These are phyloP conservation scores for Curvularia hawaiiensis DNA, from an alignment of 2,329 filamentous ascomycete species.

Conservation along the genomic window DNA sequence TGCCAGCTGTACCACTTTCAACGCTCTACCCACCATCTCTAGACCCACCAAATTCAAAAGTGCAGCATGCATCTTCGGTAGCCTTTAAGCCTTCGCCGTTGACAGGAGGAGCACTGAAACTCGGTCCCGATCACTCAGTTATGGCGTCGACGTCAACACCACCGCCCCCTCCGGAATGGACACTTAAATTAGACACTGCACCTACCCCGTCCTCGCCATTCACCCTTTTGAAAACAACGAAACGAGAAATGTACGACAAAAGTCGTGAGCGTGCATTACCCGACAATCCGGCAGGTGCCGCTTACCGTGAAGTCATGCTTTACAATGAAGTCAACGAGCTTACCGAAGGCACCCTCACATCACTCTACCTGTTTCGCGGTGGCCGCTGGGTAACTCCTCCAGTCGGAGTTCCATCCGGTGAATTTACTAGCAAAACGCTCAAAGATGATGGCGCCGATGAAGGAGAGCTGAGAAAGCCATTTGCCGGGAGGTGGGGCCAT, in stretches of 20 bases:
- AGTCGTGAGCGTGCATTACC: conserved; percentile 69
- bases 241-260: conserved; percentile 71
- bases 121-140: conserved; percentile 39
- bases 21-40: conserved; percentile 65
- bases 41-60: conserved; percentile 50
- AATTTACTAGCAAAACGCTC: conserved; percentile 28
- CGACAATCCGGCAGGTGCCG: conserved; percentile 26
- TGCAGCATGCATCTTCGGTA: conserved; percentile 27
- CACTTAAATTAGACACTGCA: conserved; percentile 59
- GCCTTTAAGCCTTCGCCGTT: conserved; percentile 41
- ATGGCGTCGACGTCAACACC: conserved; percentile 27
- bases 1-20: conserved; percentile 52
- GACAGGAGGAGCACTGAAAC: conserved; percentile 43
- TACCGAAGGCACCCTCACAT: conserved; percentile 87
- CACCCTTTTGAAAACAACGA: conserved; percentile 86
- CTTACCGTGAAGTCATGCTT: conserved; percentile 73
- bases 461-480: conserved; percentile 43
- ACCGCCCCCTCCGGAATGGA: conserved; percentile 47
- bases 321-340: conserved; percentile 68
- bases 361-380: conserved; percentile 77
- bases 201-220: conserved; percentile 63
- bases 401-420: conserved; percentile 41
- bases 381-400: conserved; percentile 82
- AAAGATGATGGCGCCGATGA: conserved; percentile 34
- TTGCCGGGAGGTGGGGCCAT: conserved; percentile 47